Percentiles rank a stretch among this genome's conserved stretches.
These are phyloP conservation scores for Annona squamosa DNA, from an alignment of 164 flowering plant species.

Conservation along the genomic window DNA sequence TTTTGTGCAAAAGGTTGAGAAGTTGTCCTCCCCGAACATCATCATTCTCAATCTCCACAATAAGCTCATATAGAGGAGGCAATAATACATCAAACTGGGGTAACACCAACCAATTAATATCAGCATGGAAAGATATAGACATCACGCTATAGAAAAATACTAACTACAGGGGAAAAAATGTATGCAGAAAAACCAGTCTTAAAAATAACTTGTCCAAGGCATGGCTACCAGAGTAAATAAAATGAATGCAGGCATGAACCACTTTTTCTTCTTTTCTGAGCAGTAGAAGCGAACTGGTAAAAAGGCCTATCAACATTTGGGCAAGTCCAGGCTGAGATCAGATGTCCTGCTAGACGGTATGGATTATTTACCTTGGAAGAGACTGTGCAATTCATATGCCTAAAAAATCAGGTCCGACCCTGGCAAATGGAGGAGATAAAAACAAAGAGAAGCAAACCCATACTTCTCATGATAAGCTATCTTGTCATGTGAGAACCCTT, in stretches of 20 bases:
- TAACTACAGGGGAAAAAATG: not conserved
- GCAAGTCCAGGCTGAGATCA: too few relatives aligned
- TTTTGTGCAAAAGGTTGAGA: constrained; percentile 78
- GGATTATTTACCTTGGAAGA: too few relatives aligned
- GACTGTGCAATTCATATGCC: too few relatives aligned
- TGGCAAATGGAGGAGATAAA: too few relatives aligned
- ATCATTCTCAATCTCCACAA: constrained; percentile 88
- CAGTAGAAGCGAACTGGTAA: too few relatives aligned
- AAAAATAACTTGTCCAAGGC: not conserved
- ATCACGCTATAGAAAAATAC: not conserved
- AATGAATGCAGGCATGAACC: not conserved
- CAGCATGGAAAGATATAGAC: not conserved
- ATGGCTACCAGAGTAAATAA: not conserved
- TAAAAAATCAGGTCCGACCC: too few relatives aligned
- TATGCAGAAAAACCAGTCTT: not conserved
- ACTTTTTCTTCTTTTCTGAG: too few relatives aligned
- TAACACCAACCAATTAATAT: not conserved
- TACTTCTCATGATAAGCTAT: too few relatives aligned
- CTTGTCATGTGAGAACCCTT: too few relatives aligned
- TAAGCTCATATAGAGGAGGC: constrained; percentile 84
- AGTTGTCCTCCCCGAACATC: constrained; percentile 86
- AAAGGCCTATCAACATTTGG: too few relatives aligned
- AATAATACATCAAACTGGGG: constrained; percentile 77
- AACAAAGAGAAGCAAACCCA: too few relatives aligned
- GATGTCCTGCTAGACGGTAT: too few relatives aligned